These are phyloP conservation scores for Sugiyamaella grinbergsii DNA, from an alignment of 1,139 yeast species.

Conservation along the genomic window DNA sequence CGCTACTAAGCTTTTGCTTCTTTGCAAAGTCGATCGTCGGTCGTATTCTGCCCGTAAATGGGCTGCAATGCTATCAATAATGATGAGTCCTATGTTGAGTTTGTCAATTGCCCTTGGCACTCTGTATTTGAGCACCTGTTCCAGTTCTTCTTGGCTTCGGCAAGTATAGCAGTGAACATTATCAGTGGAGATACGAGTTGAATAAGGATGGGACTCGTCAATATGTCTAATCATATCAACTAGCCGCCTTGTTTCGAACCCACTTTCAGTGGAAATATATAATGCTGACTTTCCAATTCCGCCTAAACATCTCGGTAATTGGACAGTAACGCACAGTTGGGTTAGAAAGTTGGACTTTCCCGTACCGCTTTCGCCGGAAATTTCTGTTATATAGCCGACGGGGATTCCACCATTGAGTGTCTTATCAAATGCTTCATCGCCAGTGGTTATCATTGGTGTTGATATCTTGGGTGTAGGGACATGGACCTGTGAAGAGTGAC, in stretches of 20 bases:
- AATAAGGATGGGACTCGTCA: conserved; percentile 10
- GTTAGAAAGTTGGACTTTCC: conserved; percentile 81
- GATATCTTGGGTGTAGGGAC: background rate
- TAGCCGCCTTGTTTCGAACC: conserved; percentile 54
- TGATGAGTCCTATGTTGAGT: conserved; percentile 53
- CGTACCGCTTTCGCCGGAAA: conserved; percentile 80
- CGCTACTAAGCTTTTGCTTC: conserved; percentile 38
- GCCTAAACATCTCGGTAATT: conserved; percentile 49
- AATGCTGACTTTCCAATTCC: conserved; percentile 56
- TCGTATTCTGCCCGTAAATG: conserved; percentile 67
- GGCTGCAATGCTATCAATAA: conserved; percentile 85
- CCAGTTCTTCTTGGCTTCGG: conserved; percentile 69
- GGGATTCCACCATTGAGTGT: conserved; percentile 70
- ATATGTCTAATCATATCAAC: conserved; percentile 23
- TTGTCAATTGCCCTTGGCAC: conserved; percentile 57
- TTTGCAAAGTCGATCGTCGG: conserved; percentile 8
- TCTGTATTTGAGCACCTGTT: conserved; percentile 71
- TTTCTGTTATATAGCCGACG: conserved; percentile 68
- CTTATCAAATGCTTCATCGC: conserved; percentile 58
- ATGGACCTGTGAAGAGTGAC: background rate
- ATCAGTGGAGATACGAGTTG: conserved; percentile 42
- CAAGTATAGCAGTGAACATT: conserved; percentile 65
- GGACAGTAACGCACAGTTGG: conserved; percentile 63
- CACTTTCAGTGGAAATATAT: conserved; percentile 76
- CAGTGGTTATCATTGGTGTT: conserved; percentile 53